Base-by-base conservation (phyloP, 2,329 filamentous ascomycete species). In the Pyricularia pennisetigena region DNA sequence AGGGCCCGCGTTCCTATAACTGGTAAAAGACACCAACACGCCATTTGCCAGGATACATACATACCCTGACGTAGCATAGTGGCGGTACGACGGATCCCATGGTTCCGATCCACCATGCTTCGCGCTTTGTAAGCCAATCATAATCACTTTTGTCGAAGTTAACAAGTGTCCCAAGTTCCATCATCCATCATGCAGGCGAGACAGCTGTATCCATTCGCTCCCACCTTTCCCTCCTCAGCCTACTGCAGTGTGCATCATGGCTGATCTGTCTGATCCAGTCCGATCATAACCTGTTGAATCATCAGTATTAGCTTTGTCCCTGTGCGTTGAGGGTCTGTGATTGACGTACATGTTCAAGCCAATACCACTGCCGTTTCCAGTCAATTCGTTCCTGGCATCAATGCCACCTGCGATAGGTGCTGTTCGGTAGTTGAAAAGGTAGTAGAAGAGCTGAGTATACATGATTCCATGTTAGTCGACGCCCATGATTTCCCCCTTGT, bases 401-500 rank as follows among this genome's bases (percentile, higher is more conserved):
- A 98, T 88, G 26, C 95, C 95, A 65, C 95, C 94, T 0, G 87
- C 82, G 74, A 99, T 90, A n/a, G 89, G 88, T 70, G 91, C 89
- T 14, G 93, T 92, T 69, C 93, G 88, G 82, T 97, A 99, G 80
- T 99, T 99, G 85, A 96, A 99, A 35, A 99, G 83, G 79, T 99
- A 99, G 81, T 94, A 99, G 79, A 99, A 93, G 73, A 99, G 83
- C 78, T 61, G 9, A 12, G n/a, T n/a, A 24, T 1, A 26, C 4
- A 61, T 61, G 6, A 49, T 57, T 94, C 95, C 69, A 98, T 88
- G 1, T 94, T 94, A 73, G 94, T 95, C 76, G 86, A 85, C 69
- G 88, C 88, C 72, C 89, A 86, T n/a, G 76, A 97, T 94, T 57
- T 94, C 83, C 73, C 88, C 81, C 76, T 96, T 97, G 75, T 85